Evolutionary conservation across 441 rosid species (phyloP), one percentile per base, ranked within the genome.

Genomic region (Hypseocharis bilobata): DNA sequence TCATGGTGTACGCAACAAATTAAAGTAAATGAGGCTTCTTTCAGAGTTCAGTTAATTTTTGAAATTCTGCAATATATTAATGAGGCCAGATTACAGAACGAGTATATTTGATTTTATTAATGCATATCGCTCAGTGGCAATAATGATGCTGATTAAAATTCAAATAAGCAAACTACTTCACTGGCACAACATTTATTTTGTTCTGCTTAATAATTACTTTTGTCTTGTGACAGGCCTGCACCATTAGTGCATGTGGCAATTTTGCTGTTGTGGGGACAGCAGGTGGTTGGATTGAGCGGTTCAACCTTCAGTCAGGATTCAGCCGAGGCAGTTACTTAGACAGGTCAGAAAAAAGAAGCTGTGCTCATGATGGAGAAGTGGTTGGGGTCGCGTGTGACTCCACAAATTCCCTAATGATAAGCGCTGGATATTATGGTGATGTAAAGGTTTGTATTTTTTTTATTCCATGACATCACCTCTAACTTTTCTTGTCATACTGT

Each of bases 191-290:
- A n/a, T n/a, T n/a, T n/a, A n/a, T n/a, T n/a, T n/a, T n/a, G n/a
- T n/a, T n/a, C n/a, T n/a, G n/a, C 8, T 68, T 32, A 54, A 19
- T 64, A 58, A 29, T 67, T 68, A 25, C 54, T 40, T 55, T 67
- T 63, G 26, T 64, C 66, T 63, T 51, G 52, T 60, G 29, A 61
- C 71, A 93, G 99, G 93, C 91, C 40, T 93, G 99, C 64, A 67
- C 89, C 55, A 91, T 93, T 61, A 93, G 96, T 80, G 94, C 97
- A 6, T 93, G 99, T 74, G 97, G 99, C 70, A 91, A 94, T 81
- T 91, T 91, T 80, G 94, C 96, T 49, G 79, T 94, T 66, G 77
- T 94, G 0, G 99, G 99, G 71, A 91, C 96, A 19, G 85, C 89
- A 0, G 80, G 94, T 78, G 99, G 99, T 71, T 94, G 92, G 94